Evolutionary conservation across 345 rosid species (phyloP).

Genomic region (Brassica nigra): DNA sequence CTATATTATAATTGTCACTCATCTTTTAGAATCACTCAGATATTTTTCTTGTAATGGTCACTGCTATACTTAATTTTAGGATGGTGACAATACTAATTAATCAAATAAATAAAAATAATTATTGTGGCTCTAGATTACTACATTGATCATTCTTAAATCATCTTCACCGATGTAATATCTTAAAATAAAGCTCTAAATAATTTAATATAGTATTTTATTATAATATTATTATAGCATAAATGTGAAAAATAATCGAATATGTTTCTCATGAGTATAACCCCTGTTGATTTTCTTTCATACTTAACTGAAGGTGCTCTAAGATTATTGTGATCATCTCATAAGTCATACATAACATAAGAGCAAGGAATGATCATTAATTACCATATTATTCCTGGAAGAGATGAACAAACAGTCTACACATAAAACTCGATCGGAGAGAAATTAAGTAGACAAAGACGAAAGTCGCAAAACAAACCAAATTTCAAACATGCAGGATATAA

Average conservation of each 20-base stretch:
- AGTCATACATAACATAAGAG: background rate
- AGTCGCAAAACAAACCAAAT: background rate
- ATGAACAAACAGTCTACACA: constrained; percentile 26
- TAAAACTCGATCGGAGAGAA: constrained; percentile 17
- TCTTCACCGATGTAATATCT: background rate
- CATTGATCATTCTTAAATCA: background rate
- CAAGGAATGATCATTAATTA: constrained; percentile 10
- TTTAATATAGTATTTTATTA: background rate
- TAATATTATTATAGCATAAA: background rate
- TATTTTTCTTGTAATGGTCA: background rate
- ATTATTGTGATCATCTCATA: background rate
- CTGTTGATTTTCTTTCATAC: background rate
- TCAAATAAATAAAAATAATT: too few species aligned
- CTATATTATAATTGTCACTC: background rate
- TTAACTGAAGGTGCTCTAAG: background rate
- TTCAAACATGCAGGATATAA: constrained; percentile 11
- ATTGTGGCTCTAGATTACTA: background rate
- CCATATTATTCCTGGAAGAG: constrained; percentile 16
- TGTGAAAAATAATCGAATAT: background rate
- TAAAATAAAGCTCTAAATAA: background rate
- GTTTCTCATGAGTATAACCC: background rate
- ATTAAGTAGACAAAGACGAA: background rate
- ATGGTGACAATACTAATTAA: background rate
- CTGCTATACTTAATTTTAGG: background rate
- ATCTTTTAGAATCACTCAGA: background rate